Conservation (phyloP, 108 stramenopile genomes). For the Cyclotella baltica region DNA sequence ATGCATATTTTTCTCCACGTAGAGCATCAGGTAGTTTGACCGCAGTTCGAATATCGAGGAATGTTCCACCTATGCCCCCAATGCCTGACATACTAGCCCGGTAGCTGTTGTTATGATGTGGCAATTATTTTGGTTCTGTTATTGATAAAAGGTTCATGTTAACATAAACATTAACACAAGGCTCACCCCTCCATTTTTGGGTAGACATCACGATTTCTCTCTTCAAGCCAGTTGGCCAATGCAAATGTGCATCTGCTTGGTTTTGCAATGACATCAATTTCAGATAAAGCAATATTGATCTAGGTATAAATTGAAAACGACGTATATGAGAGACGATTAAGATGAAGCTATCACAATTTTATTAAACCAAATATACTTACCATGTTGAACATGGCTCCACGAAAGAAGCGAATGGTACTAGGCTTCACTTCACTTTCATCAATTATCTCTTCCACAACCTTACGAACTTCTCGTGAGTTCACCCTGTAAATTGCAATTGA, state of each 20-base stretch:
- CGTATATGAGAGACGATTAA: not conserved
- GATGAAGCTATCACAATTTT: not conserved
- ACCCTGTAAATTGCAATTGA: conserved; percentile 55
- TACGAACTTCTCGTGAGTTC: conserved; percentile 90
- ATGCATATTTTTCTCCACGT: conserved; percentile 96
- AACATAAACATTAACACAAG: not conserved
- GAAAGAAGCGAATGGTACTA: conserved; percentile 91
- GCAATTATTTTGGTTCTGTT: not conserved
- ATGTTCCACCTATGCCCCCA: conserved; percentile 62
- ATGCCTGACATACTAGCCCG: conserved; percentile 67
- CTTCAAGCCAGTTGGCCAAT: conserved; percentile 91
- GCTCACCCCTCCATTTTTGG: conserved; percentile 89
- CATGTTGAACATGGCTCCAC: conserved; percentile 99
- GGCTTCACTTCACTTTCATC: conserved; percentile 81
- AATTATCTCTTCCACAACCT: conserved; percentile 85
- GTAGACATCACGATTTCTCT: conserved; percentile 85
- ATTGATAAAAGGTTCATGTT: not conserved
- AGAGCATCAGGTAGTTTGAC: conserved; percentile 93
- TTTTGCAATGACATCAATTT: conserved; percentile 80
- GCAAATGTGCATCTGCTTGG: conserved; percentile 94
- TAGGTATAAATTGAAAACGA: not conserved
- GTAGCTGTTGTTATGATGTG: conserved; percentile 44
- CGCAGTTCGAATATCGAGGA: conserved; percentile 89
- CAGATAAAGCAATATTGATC: conserved; percentile 87
- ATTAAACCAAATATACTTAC: conserved; percentile 40